These are phyloP conservation scores for Cladophialophora psammophila DNA, from an alignment of 2,329 filamentous ascomycete genomes.

Conservation along the genomic window DNA sequence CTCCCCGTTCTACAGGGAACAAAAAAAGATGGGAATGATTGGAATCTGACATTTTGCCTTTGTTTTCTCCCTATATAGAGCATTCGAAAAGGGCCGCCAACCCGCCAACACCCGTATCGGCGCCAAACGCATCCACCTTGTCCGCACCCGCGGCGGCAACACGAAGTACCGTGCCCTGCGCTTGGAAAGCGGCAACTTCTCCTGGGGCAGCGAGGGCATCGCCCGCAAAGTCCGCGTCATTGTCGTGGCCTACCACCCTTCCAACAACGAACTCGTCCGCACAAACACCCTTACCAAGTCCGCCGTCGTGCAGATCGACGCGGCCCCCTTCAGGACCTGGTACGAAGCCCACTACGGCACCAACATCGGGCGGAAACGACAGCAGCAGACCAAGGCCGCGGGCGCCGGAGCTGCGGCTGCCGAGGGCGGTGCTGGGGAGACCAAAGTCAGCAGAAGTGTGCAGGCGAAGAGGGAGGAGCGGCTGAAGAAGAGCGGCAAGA, in stretches of 20 bases:
- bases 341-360: slow-evolving; percentile 99
- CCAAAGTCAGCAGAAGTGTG: slow-evolving; percentile 94
- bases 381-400: slow-evolving; percentile 71
- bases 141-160: slow-evolving; percentile 98
- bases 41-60: slow-evolving; percentile 46
- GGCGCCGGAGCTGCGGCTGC: slow-evolving; percentile 62
- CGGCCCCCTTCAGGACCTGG: slow-evolving; percentile 99
- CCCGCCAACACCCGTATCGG: slow-evolving; percentile 99
- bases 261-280: slow-evolving; percentile 99
- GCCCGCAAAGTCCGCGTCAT: slow-evolving; percentile 99
- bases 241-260: slow-evolving; percentile 97
- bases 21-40: slow-evolving; percentile 9
- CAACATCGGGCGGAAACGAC: slow-evolving; percentile 85
- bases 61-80: slow-evolving; percentile 76
- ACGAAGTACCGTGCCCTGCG: slow-evolving; percentile 99
- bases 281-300: slow-evolving; percentile 99
- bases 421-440: slow-evolving; percentile 49
- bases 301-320: slow-evolving; percentile 98
- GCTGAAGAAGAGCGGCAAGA: slow-evolving; percentile 85
- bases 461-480: slow-evolving; percentile 96
- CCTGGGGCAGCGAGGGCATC: slow-evolving; percentile 97
- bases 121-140: slow-evolving; percentile 92
- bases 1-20: not conserved
- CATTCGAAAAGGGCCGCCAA: slow-evolving; percentile 99
- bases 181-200: slow-evolving; percentile 99